Percentiles rank a stretch among this genome's conserved stretches.
These are phyloP conservation scores for Collybia sp. DNA, from an alignment of 768 basidiomycete species.

Conservation along the genomic window DNA sequence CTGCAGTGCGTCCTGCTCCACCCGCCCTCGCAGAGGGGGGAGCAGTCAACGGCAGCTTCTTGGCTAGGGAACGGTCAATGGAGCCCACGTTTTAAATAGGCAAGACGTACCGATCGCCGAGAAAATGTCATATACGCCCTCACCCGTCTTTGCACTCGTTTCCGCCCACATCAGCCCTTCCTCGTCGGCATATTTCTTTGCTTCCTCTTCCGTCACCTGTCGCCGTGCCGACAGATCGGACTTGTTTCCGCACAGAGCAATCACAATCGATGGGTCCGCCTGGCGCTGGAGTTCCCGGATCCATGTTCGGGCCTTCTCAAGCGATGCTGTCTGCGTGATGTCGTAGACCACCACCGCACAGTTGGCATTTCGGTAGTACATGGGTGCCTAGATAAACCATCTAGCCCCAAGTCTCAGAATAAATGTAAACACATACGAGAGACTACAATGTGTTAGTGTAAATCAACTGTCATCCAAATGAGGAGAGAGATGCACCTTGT, in stretches of 20 bases:
- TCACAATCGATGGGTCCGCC: slow-evolving; percentile 95
- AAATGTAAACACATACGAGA: slow-evolving; percentile 32
- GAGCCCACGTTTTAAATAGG: slow-evolving; percentile 1
- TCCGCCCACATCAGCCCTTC: slow-evolving; percentile 93
- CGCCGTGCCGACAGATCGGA: slow-evolving; percentile 79
- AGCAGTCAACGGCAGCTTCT: slow-evolving; percentile 83
- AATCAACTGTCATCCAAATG: slow-evolving; percentile 7
- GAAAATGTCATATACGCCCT: slow-evolving; percentile 84
- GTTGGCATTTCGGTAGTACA: slow-evolving; percentile 96
- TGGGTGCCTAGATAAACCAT: slow-evolving; percentile 61
- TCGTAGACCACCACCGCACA: slow-evolving; percentile 96
- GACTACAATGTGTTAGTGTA: slow-evolving; percentile 14
- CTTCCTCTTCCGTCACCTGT: slow-evolving; percentile 84
- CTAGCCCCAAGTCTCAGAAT: slow-evolving; percentile 4
- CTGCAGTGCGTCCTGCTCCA: slow-evolving; percentile 43
- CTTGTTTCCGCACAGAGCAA: slow-evolving; percentile 96
- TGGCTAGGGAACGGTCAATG: slow-evolving; percentile 42
- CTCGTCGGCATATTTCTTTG: slow-evolving; percentile 88
- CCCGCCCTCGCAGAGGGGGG: slow-evolving; percentile 60
- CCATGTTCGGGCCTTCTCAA: slow-evolving; percentile 96
- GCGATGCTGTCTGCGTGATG: slow-evolving; percentile 86
- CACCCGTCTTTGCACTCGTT: slow-evolving; percentile 86
- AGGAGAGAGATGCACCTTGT: slow-evolving; percentile 55
- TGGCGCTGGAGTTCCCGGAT: slow-evolving; percentile 95
- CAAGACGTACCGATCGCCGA: slow-evolving; percentile 67